Percentiles rank a stretch among this genome's conserved stretches.
Conservation (phyloP, 2,329 filamentous ascomycete species). For the Fusarium proliferatum region DNA sequence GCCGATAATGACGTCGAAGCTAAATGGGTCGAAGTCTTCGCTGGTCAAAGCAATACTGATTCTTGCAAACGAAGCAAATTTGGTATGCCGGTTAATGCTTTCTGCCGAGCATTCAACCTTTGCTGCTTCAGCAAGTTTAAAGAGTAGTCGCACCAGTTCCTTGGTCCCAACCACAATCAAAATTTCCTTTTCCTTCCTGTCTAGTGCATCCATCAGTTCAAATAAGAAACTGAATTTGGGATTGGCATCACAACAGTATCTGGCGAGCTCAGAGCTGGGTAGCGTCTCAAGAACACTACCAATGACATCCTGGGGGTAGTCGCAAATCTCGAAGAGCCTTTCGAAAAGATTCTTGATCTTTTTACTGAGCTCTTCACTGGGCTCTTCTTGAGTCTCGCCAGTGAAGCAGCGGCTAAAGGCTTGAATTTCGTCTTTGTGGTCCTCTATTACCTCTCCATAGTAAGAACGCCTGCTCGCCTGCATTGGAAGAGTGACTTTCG, state of each 20-base stretch:
- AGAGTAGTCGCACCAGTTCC: constrained; percentile 63
- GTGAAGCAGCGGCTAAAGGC: constrained; percentile 59
- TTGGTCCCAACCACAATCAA: constrained; percentile 65
- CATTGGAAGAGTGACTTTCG: constrained; percentile 67
- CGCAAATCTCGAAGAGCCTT: constrained; percentile 64
- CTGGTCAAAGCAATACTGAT: constrained; percentile 58
- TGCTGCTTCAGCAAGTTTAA: constrained; percentile 58
- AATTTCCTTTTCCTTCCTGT: constrained; percentile 57
- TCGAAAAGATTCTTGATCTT: constrained; percentile 64
- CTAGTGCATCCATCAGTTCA: constrained; percentile 59
- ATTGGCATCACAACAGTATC: constrained; percentile 66
- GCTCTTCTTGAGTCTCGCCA: constrained; percentile 52
- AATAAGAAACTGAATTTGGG: constrained; percentile 70
- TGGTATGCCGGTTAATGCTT: constrained; percentile 44
- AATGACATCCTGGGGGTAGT: constrained; percentile 65
- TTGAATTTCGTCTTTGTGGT: constrained; percentile 57
- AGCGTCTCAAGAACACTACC: constrained; percentile 55
- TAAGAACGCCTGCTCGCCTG: constrained; percentile 62
- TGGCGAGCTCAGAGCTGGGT: constrained; percentile 57
- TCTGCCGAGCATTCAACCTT: constrained; percentile 51
- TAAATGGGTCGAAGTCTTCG: constrained; percentile 52
- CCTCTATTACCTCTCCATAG: constrained; percentile 62
- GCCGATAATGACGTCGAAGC: constrained; percentile 63
- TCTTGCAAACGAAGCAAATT: constrained; percentile 51
- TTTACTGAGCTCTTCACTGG: constrained; percentile 53